Evolutionary conservation across 805 yeast species (phyloP), one percentile per base, ranked within the genome.

Genomic region (Ogataea dorogensis): DNA sequence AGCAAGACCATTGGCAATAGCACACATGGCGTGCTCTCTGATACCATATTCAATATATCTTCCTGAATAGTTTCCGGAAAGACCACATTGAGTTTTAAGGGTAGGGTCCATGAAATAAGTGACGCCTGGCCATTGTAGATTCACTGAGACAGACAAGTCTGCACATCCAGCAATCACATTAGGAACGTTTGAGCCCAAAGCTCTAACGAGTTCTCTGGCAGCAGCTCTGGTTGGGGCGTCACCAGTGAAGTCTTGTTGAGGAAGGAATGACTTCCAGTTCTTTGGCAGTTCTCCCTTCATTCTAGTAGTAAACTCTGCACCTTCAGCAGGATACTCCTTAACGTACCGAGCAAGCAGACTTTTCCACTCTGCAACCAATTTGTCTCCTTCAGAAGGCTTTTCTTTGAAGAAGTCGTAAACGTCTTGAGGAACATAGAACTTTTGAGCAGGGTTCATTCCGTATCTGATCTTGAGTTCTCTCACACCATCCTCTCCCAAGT

Each of bases 21-120:
- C 96, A 70, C 96, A 96, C 97, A 91, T 88, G 65, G 86, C 97
- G 69, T 93, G 98, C 75, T 91, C 98, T 70, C 98, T 83, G 53
- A 91, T 95, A 79, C 98, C 98, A 65, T 80, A 91, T 71, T 96
- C 83, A 67, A 91, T 75, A 73, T 91, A 91, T 64, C 96, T 81
- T 62, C 98, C 98, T 40, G 78, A 49, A 73, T 82, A 89, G 59
- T 79, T 78, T 64, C 98, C 98, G 52, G 11, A 10, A 49, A 86
- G 69, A 28, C 81, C 81, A 44, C 50, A 45, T 17, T 43, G 40
- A n/a, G 53, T 48, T 15, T 38, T 30, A 34, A 86, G 67, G 35
- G 78, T 58, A 38, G 88, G 86, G 43, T 93, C 86, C 77, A 91
- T 96, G 89, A 89, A 91, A 67, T 89, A 95, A 49, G 76, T 77